Base-by-base conservation (phyloP, 2,329 filamentous ascomycete genomes). In the Botryosphaeria dothidea region DNA sequence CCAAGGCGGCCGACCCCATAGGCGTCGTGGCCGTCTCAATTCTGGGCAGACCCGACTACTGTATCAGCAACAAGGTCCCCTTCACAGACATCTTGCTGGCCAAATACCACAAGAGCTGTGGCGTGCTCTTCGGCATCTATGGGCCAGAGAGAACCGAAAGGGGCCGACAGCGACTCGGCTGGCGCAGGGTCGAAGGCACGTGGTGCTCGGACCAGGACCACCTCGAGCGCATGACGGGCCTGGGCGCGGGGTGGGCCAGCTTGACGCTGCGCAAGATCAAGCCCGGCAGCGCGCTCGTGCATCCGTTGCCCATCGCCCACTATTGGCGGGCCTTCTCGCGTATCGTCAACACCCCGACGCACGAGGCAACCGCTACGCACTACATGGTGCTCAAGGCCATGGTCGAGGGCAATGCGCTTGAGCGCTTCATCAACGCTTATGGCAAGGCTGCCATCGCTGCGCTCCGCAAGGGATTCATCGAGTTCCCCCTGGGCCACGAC, bases 51-150 rank as follows among this genome's bases (percentile, higher is more conserved):
- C 54, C 43, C 3, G 19, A 60, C 11, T 45, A 52, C 43, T 65
- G 63, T 25, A 52, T 64, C 41, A 36, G 31, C 34, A n/a, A 45
- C 58, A 89, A 87, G 8, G 78, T 85, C 54, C 85, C 89, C 1
- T 82, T 96, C 65, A 89, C 92, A 61, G 92, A 96, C 73, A 91
- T 98, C 66, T 83, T 98, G 31, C 89, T 96, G 72, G 90, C 93
- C 63, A 97, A 98, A 77, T 91, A 92, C 72, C 88, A 93, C 66
- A 83, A 91, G 17, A 83, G 87, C 3, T 96, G 92, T 71, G 94
- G 95, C 0, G 89, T 93, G 1, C 82, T 99, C 0, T 98, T 96
- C 74, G 94, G 94, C 19, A 87, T 93, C 68, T 85, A 87, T 48
- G 93, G 92, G 25, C 88, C 83, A 67, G 92, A 96, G 74, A 88